Evolutionary conservation across 2,329 filamentous ascomycete genomes (phyloP), one percentile per base, ranked within the genome.

Genomic region (Diaporthe capsici): DNA sequence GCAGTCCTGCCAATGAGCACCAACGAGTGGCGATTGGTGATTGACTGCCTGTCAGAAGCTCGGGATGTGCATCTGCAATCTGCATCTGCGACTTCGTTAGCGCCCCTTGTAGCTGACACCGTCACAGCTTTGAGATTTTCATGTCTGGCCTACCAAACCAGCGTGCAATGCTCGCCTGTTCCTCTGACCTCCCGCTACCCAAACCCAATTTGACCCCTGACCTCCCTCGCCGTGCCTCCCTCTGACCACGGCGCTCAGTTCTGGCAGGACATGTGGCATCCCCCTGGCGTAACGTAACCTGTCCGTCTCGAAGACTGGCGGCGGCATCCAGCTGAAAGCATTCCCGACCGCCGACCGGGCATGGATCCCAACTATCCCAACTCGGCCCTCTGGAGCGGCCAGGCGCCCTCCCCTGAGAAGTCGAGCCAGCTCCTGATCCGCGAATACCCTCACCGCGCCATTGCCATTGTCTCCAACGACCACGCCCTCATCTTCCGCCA

Each of bases 401-500:
- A 88, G 80, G 82, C 86, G 78, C 87, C 87, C 20, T 85, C 88
- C 60, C 84, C 86, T 77, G 89, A 91, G 76, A 90, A 88, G 87
- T 91, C 93, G 75, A 93, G 95, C 85, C 93, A 93, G 81, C 92
- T 98, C 77, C 90, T 97, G 81, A 92, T 98, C 84, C 94, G 94
- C 86, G 95, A 98, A 82, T 92, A 95, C 82, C 95, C 95, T 79
- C 92, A 95, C 83, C 94, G 96, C 79, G 94, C 95, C 79, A 95
- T 98, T 83, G 95, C 95, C 78, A 92, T 98, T 79, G 93, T 93
- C 51, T 96, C 95, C 42, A 87, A 92, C 55, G 90, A 92, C 28
- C 93, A 98, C 84, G 94, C 93, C 81, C 89, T 98, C 80, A 93
- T 98, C 79, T 94, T 98, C 82, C 93, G 94, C 77, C 92, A 97